Base-by-base conservation (phyloP, 2,329 filamentous ascomycete genomes). In the Achaetomium macrosporum region DNA sequence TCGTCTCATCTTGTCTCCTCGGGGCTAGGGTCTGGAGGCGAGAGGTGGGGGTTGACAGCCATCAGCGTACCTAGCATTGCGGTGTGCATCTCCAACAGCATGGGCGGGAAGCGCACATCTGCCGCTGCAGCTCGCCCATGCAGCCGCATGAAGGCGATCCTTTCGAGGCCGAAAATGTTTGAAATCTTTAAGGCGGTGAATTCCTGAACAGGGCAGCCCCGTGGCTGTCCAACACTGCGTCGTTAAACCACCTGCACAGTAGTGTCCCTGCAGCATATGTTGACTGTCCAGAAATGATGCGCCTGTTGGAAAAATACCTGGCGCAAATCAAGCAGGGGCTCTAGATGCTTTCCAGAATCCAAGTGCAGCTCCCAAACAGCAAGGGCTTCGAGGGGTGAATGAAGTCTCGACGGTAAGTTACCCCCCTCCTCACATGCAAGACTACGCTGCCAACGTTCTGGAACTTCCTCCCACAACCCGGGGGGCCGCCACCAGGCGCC, bases 21-120 rank as follows among this genome's bases (percentile, higher is more conserved):
- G 42, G 51, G 35, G 59, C 61, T 55, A 44, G 61, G 62, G 59
- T 61, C 48, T 62, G 61, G 57, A 63, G 63, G 59, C 61, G 63
- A 63, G 57, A 36, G 40, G 55, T 37, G 31, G 47, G 45, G 50
- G 44, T 45, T 42, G 40, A 43, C 29, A 51, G 40, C 47, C 43
- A 54, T 51, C 55, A 53, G 57, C 49, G 51, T 55, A n/a, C n/a
- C n/a, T n/a, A 53, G 60, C 56, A 54, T 54, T 51, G 47, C 45
- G 51, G 52, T 49, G 50, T 53, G 53, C 55, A 31, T 60, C 39
- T 39, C 53, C 50, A 31, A 17, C 17, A 47, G 29, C 42, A 31
- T 15, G 54, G 17, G 50, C 42, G 51, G 53, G 45, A 51, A 54
- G n/a, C 46, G 51, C 35, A 46, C 54, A 59, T 59, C 61, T 59